These are phyloP conservation scores for Boletus reticuloceps DNA, from an alignment of 768 basidiomycete species.

Conservation along the genomic window DNA sequence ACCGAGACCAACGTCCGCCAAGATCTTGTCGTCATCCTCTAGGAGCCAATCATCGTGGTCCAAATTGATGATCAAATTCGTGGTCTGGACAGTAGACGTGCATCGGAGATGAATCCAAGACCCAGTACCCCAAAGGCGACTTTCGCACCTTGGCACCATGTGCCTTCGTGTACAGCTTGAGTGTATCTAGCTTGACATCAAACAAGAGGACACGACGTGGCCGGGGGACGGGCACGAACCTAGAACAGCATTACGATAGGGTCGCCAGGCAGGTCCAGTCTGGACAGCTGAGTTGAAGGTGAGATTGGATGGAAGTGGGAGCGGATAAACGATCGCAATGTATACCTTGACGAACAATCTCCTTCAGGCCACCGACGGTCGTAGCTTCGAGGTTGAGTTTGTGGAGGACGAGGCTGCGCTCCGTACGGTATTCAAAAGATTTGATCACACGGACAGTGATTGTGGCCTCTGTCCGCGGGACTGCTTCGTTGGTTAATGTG, in stretches of 20 bases:
- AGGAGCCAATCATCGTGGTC: slow-evolving; percentile 95
- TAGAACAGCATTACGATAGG: slow-evolving; percentile 70
- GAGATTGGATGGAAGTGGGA: slow-evolving; percentile 1
- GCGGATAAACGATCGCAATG: slow-evolving; percentile 1
- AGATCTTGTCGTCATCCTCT: slow-evolving; percentile 56
- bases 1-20: slow-evolving; percentile 81
- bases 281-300: slow-evolving; percentile 53
- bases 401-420: slow-evolving; percentile 82
- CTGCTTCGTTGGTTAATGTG: slow-evolving; percentile 59
- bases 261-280: slow-evolving; percentile 81
- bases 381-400: slow-evolving; percentile 73
- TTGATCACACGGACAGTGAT: slow-evolving; percentile 93
- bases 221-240: slow-evolving; percentile 49
- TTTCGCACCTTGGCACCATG: slow-evolving; percentile 83
- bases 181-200: slow-evolving; percentile 59
- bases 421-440: slow-evolving; percentile 89
- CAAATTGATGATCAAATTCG: slow-evolving; percentile 96
- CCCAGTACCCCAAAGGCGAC: not conserved
- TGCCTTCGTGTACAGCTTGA: slow-evolving; percentile 93
- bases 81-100: slow-evolving; percentile 54
- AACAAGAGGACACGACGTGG: not conserved
- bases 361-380: slow-evolving; percentile 81
- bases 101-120: not conserved
- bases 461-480: slow-evolving; percentile 73
- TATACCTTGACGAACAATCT: slow-evolving; percentile 63